phyloP scores from a whole-genome alignment of 371 early-diverging fungal species.

The Mortierella sp. region DNA sequence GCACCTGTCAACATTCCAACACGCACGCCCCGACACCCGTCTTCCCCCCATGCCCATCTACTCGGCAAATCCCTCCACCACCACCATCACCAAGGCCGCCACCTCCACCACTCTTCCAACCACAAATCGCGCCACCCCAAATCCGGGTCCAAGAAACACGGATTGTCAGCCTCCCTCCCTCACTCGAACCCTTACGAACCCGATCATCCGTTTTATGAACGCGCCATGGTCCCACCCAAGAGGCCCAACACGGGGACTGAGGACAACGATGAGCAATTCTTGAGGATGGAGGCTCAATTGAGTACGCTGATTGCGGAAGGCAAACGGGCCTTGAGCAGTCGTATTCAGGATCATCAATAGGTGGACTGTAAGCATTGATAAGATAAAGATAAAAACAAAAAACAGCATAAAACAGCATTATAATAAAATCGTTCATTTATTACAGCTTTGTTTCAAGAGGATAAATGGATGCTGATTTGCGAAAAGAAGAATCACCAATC shows the following conservation, averaged over 20 bases:
- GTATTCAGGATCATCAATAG: slow-evolving; percentile 22
- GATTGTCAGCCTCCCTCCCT: slow-evolving; percentile 39
- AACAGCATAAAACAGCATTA: background rate
- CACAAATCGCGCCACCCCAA: slow-evolving; percentile 1
- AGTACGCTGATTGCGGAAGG: slow-evolving; percentile 54
- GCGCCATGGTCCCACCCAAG: slow-evolving; percentile 10
- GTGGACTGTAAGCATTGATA: background rate
- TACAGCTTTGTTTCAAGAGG: background rate
- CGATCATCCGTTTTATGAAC: slow-evolving; percentile 9
- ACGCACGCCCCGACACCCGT: slow-evolving; percentile 21
- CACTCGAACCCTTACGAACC: slow-evolving; percentile 27
- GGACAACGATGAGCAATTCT: slow-evolving; percentile 46
- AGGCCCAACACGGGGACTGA: slow-evolving; percentile 49
- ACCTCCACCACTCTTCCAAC: slow-evolving; percentile 9
- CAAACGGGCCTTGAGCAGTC: slow-evolving; percentile 44
- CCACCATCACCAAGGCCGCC: slow-evolving; percentile 26
- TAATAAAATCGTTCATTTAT: background rate
- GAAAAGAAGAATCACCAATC: background rate
- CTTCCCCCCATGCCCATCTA: slow-evolving; percentile 10
- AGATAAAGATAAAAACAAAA: background rate
- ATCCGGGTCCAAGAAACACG: slow-evolving; percentile 15
- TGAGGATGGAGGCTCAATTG: slow-evolving; percentile 57
- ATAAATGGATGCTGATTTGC: too few species aligned
- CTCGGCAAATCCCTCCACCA: slow-evolving; percentile 44
- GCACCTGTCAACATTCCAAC: slow-evolving; percentile 43